Percentiles rank a stretch among this genome's conserved stretches.
phyloP scores from a whole-genome alignment of 495 filamentous ascomycete genomes.

The Tuber indicum region DNA sequence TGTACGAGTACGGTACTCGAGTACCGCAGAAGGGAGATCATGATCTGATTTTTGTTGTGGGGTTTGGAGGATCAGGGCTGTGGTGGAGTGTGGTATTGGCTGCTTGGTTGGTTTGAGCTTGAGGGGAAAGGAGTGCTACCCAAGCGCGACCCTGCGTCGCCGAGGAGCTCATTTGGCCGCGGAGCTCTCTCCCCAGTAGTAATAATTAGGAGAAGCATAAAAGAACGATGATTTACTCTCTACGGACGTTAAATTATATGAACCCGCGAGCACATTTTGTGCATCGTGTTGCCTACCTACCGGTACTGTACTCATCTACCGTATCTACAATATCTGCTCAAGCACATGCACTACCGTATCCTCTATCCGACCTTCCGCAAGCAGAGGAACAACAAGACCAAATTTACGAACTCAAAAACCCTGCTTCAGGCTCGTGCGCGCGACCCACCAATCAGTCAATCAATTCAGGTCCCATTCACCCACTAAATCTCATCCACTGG shows the following conservation, averaged over 20 bases:
- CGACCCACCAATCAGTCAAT: background rate
- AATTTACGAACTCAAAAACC: background rate
- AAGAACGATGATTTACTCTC: background rate
- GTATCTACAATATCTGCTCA: background rate
- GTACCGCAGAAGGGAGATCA: background rate
- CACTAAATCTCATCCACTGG: background rate
- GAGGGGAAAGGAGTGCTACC: background rate
- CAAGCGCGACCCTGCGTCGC: background rate
- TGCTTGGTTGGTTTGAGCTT: background rate
- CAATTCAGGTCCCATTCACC: background rate
- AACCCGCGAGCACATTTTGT: background rate
- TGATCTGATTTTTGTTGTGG: background rate
- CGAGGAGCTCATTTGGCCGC: background rate
- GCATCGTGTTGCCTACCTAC: background rate
- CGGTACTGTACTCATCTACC: background rate
- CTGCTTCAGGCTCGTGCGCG: background rate
- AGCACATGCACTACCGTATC: background rate
- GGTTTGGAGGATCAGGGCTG: background rate
- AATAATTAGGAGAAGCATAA: background rate
- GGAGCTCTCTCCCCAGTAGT: background rate
- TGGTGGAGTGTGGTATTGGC: background rate
- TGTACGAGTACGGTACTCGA: no score
- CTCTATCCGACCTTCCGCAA: background rate
- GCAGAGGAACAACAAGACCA: background rate
- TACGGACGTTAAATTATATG: background rate